Evolutionary conservation across 139 green algal genomes (phyloP).

Genomic region (Chlamydomonas schloesseri): DNA sequence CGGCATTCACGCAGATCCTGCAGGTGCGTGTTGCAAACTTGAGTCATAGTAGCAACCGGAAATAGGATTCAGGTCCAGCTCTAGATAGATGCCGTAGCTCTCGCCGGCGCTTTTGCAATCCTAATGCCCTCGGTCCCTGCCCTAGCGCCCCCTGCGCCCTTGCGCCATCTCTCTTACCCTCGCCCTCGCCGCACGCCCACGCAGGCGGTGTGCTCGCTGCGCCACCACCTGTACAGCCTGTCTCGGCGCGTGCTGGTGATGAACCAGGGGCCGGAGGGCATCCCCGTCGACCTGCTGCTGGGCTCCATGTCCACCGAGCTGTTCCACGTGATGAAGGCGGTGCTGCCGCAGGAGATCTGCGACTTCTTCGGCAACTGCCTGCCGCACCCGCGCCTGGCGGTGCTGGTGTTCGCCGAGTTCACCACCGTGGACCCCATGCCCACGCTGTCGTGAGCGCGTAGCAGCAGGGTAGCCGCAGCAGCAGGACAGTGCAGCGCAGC

Average conservation of each 20-base stretch:
- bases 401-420: constrained; percentile 72
- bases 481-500: background rate
- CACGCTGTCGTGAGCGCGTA: background rate
- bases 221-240: constrained; percentile 65
- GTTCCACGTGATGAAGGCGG: constrained; percentile 46
- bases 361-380: constrained; percentile 60
- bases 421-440: constrained; percentile 44
- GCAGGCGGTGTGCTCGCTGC: constrained; percentile 44
- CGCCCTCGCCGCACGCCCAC: no score
- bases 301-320: constrained; percentile 65
- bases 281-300: constrained; percentile 67
- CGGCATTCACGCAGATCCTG: constrained; percentile 28
- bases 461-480: no score
- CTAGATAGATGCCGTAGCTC: no score
- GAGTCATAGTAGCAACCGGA: no score
- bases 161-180: no score
- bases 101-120: no score
- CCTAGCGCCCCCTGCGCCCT: no score
- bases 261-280: constrained; percentile 49
- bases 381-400: constrained; percentile 61
- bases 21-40: background rate
- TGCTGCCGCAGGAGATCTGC: constrained; percentile 46
- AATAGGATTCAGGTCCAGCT: no score
- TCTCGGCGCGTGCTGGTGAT: constrained; percentile 53
- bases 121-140: no score